phyloP scores from a whole-genome alignment of 2,329 filamentous ascomycete species.

The Penicillium paneum region DNA sequence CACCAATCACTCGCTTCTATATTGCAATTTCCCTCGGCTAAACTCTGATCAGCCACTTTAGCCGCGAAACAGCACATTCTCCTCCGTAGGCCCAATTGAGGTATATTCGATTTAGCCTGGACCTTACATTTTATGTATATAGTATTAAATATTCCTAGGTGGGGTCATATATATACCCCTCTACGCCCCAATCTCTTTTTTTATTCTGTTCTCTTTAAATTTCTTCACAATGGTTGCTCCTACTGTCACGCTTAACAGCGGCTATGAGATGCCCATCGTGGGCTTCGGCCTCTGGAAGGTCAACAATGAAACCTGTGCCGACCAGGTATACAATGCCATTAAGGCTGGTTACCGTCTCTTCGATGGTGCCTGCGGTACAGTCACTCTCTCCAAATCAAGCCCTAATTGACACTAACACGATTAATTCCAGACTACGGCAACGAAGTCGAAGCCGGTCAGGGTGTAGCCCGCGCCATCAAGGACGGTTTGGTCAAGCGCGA shows the following conservation, averaged over 20 bases:
- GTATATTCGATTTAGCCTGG: conserved; percentile 6
- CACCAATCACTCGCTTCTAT: background rate
- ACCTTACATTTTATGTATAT: background rate
- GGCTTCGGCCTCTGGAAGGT: conserved; percentile 72
- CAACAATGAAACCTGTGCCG: conserved; percentile 66
- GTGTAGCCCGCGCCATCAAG: conserved; percentile 73
- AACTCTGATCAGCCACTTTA: conserved; percentile 7
- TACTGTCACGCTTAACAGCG: conserved; percentile 28
- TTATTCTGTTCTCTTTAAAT: background rate
- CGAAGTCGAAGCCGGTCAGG: conserved; percentile 73
- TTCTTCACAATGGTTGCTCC: conserved; percentile 23
- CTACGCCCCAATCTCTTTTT: background rate
- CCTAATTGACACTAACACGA: background rate
- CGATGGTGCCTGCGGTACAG: conserved; percentile 57
- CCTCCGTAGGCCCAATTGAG: background rate
- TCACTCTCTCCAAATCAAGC: background rate
- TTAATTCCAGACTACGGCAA: conserved; percentile 70
- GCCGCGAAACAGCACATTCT: conserved; percentile 7
- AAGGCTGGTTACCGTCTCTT: conserved; percentile 61
- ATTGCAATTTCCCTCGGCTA: background rate
- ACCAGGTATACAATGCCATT: conserved; percentile 72
- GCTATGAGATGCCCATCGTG: conserved; percentile 42
- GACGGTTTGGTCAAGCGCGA: conserved; percentile 78
- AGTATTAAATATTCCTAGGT: background rate
- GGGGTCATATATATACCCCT: conserved; percentile 5